Evolutionary conservation across 805 yeast genomes (phyloP).

Genomic region (Komagataella mondaviorum): DNA sequence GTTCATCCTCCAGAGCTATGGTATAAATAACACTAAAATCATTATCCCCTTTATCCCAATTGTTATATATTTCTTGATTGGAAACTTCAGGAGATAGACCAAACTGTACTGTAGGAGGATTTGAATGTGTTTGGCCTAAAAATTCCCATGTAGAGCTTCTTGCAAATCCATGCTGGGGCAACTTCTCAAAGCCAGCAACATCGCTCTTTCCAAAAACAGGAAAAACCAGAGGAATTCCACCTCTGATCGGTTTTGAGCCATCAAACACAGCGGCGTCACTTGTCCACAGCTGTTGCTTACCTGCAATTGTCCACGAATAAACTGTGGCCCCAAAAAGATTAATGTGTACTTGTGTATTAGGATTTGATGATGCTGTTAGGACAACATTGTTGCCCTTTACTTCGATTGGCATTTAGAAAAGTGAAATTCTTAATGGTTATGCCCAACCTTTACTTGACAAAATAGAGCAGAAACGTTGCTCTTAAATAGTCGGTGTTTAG

Average conservation of each 20-base stretch:
- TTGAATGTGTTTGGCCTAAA: conserved; percentile 64
- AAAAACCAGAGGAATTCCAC: conserved; percentile 94
- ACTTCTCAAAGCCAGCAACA: conserved; percentile 41
- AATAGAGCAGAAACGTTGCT: background rate
- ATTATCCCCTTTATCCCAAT: conserved; percentile 40
- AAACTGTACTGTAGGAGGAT: conserved; percentile 75
- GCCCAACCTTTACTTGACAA: background rate
- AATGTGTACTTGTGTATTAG: conserved; percentile 46
- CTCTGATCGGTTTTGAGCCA: conserved; percentile 90
- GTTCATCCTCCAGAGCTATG: conserved; percentile 42
- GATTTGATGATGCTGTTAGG: conserved; percentile 38
- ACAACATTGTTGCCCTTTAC: conserved; percentile 51
- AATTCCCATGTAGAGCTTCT: conserved; percentile 88
- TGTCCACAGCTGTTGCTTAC: conserved; percentile 76
- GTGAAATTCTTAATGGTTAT: background rate
- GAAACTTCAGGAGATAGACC: conserved; percentile 83
- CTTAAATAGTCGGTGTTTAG: background rate
- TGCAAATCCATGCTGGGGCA: conserved; percentile 97
- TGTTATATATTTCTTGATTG: conserved; percentile 38
- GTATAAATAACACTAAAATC: conserved; percentile 74
- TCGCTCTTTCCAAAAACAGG: conserved; percentile 77
- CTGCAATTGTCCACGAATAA: conserved; percentile 63
- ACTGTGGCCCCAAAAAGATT: conserved; percentile 85
- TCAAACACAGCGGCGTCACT: conserved; percentile 71
- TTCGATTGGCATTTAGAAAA: conserved; percentile 45